phyloP scores from a whole-genome alignment of 306 rosid species.

The Prunus salicina region DNA sequence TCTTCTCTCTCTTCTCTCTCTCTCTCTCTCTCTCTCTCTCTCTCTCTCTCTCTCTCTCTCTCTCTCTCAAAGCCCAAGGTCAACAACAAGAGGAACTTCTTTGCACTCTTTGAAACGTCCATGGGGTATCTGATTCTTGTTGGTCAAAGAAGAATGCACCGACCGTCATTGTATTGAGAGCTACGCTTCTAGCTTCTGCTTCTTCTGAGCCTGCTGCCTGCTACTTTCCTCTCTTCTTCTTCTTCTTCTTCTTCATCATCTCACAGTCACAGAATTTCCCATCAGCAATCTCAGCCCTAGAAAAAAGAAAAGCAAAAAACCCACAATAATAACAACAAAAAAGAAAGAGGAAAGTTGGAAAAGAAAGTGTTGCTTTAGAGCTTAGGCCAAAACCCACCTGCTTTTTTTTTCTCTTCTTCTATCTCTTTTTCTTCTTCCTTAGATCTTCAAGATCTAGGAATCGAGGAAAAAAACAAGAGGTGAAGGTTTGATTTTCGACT shows the following conservation, averaged over 20 bases:
- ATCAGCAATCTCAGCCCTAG: constrained; percentile 21
- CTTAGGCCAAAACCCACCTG: constrained; percentile 1
- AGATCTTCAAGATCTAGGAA: constrained; percentile 26
- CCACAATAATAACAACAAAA: neutral
- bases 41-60: neutral
- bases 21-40: neutral
- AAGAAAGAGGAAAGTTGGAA: neutral
- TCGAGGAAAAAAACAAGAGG: neutral
- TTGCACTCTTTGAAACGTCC: constrained; percentile 36
- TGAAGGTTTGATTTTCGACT: neutral
- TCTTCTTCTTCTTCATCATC: neutral
- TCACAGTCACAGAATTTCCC: neutral
- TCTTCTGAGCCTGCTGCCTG: neutral
- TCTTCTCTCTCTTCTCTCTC: neutral
- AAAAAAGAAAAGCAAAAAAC: neutral
- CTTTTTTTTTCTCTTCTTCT: neutral
- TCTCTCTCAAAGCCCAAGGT: constrained; percentile 26
- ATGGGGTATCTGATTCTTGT: constrained; percentile 32
- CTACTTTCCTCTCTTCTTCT: neutral
- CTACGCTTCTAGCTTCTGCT: constrained; percentile 15
- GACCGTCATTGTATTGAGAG: constrained; percentile 33
- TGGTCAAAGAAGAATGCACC: constrained; percentile 42
- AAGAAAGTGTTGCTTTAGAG: neutral
- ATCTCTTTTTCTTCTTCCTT: neutral
- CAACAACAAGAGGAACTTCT: constrained; percentile 32